These are phyloP conservation scores for Cyamopsis tetragonoloba DNA, from an alignment of 306 rosid species.

Conservation along the genomic window DNA sequence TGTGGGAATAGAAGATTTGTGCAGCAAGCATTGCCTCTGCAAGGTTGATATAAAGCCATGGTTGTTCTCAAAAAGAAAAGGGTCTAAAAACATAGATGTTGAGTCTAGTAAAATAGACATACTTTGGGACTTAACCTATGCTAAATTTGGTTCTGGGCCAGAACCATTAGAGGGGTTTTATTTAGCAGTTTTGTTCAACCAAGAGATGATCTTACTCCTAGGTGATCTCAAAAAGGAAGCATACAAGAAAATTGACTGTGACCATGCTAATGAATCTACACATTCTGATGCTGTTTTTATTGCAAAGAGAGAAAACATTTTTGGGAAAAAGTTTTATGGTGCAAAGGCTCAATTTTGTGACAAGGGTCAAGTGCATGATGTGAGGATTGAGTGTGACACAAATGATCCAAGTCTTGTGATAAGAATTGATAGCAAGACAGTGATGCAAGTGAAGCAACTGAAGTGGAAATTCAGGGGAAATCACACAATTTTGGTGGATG, in stretches of 20 bases:
- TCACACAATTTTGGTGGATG: conserved; percentile 74
- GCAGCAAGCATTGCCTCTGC: conserved; percentile 55
- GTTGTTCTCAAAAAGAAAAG: conserved; percentile 80
- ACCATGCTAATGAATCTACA: conserved; percentile 22
- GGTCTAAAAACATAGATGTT: conserved; percentile 60
- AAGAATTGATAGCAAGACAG: conserved; percentile 65
- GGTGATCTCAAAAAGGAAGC: conserved; percentile 77
- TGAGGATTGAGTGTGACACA: conserved; percentile 77
- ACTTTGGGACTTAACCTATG: conserved; percentile 70
- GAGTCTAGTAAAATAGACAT: conserved; percentile 53
- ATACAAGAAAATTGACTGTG: conserved; percentile 46
- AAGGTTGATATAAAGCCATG: conserved; percentile 88
- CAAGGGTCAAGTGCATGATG: conserved; percentile 65
- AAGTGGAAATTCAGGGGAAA: conserved; percentile 93
- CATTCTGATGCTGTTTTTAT: conserved; percentile 48
- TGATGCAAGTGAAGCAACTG: conserved; percentile 74
- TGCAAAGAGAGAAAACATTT: conserved; percentile 75
- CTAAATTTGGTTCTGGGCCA: conserved; percentile 78
- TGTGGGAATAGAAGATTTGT: conserved; percentile 58
- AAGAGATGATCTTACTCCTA: conserved; percentile 57
- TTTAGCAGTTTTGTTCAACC: conserved; percentile 54
- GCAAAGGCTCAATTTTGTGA: conserved; percentile 76
- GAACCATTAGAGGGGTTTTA: conserved; percentile 80
- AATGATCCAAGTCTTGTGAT: conserved; percentile 76
- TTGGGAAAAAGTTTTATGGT: conserved; percentile 61